Evolutionary conservation across 1,284 basidiomycete genomes (phyloP).

Genomic region (Fomes fomentarius): DNA sequence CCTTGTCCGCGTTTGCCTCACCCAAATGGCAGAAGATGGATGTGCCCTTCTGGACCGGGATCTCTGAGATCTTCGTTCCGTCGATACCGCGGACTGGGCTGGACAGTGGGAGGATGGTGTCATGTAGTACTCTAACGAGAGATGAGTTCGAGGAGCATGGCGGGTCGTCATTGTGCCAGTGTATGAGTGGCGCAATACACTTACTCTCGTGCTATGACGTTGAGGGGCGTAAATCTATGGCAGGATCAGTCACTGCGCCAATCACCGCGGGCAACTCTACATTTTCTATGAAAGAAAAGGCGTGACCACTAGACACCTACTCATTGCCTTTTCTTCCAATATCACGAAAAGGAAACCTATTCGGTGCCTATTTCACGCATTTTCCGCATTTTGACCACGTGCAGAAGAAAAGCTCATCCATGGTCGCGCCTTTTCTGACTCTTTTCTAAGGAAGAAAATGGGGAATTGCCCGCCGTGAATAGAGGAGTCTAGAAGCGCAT

Average conservation of each 20-base stretch:
- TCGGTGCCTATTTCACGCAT: too few relatives aligned
- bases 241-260: too few relatives aligned
- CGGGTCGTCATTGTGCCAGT: conserved; percentile 10
- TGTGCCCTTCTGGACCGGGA: conserved; percentile 17
- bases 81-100: conserved; percentile 11
- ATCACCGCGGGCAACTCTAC: too few relatives aligned
- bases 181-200: not conserved
- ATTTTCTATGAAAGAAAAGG: too few relatives aligned
- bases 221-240: not conserved
- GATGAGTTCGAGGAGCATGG: conserved; percentile 9
- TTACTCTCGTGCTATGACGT: not conserved
- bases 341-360: too few relatives aligned
- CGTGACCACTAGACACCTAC: too few relatives aligned
- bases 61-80: conserved; percentile 11
- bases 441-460: too few relatives aligned
- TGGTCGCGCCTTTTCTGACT: too few relatives aligned
- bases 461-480: not conserved
- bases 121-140: conserved; percentile 8
- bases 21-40: conserved; percentile 6
- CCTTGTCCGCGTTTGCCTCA: conserved; percentile 14
- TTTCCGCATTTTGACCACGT: too few relatives aligned
- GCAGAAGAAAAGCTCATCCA: too few relatives aligned
- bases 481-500: conserved; percentile 1
- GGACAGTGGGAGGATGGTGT: conserved; percentile 9
- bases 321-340: too few relatives aligned